phyloP scores from a whole-genome alignment of 2,329 filamentous ascomycete species.

The Colletotrichum salicis region DNA sequence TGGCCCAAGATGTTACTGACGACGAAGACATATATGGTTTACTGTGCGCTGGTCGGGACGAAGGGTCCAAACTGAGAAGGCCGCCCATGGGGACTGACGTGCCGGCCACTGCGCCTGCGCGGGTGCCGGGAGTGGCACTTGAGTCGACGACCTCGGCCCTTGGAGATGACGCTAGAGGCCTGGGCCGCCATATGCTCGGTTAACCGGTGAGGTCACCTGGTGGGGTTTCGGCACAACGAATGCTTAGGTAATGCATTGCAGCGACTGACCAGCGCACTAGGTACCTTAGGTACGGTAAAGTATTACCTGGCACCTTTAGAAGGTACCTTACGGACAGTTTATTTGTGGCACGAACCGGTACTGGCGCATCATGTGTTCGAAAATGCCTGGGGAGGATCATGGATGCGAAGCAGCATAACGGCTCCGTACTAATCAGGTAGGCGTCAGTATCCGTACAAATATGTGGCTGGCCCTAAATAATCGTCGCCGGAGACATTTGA shows the following conservation, averaged over 20 bases:
- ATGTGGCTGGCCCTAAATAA: not conserved
- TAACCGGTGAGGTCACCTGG: slow-evolving; percentile 26
- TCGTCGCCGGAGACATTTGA: not conserved
- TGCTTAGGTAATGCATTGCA: not conserved
- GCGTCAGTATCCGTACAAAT: not conserved
- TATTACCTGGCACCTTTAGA: no score
- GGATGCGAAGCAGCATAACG: not conserved
- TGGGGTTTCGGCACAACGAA: slow-evolving; percentile 9
- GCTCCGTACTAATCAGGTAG: no score
- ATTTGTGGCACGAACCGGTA: no score
- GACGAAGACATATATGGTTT: not conserved
- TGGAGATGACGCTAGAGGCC: not conserved
- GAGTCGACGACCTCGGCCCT: slow-evolving; percentile 25
- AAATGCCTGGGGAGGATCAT: no score
- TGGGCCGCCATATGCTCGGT: slow-evolving; percentile 16
- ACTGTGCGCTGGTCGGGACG: not conserved
- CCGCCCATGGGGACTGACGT: not conserved
- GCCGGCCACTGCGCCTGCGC: slow-evolving; percentile 3
- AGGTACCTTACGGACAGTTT: no score
- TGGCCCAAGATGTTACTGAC: not conserved
- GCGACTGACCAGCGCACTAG: not conserved
- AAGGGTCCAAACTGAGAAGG: slow-evolving; percentile 4
- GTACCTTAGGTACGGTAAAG: no score
- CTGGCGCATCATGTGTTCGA: no score
- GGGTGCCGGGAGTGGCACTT: not conserved